Evolutionary conservation across 768 basidiomycete genomes (phyloP).

Genomic region (Hygrocybe coccinea): DNA sequence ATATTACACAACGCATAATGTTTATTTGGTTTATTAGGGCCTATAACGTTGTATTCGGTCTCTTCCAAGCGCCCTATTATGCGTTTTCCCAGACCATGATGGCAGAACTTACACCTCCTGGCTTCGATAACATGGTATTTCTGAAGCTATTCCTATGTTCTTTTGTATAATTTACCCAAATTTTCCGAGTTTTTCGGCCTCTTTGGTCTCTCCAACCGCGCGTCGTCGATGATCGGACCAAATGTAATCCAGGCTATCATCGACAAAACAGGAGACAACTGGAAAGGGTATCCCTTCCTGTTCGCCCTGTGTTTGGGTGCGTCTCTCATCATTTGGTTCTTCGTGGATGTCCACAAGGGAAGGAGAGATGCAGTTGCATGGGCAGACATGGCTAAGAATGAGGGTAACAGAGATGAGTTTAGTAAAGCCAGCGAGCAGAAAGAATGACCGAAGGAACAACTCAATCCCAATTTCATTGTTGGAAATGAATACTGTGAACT

Average conservation of each 20-base stretch:
- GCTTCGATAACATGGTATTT: slow-evolving; percentile 71
- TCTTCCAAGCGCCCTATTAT: slow-evolving; percentile 86
- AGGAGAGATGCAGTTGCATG: slow-evolving; percentile 56
- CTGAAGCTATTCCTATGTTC: neutral
- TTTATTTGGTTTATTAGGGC: too few species aligned
- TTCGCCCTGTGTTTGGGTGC: slow-evolving; percentile 66
- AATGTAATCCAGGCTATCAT: slow-evolving; percentile 85
- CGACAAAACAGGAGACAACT: slow-evolving; percentile 63
- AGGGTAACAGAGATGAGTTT: neutral
- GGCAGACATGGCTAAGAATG: slow-evolving; percentile 31
- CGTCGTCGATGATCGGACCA: slow-evolving; percentile 83
- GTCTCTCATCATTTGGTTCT: slow-evolving; percentile 76
- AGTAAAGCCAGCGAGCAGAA: neutral
- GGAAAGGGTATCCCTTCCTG: slow-evolving; percentile 82
- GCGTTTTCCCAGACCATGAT: slow-evolving; percentile 85
- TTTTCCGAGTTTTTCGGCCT: slow-evolving; percentile 77
- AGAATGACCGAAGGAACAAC: neutral
- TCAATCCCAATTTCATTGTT: neutral
- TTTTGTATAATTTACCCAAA: neutral
- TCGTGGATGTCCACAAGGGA: slow-evolving; percentile 59
- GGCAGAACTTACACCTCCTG: slow-evolving; percentile 83
- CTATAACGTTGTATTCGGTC: slow-evolving; percentile 73
- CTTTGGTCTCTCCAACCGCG: slow-evolving; percentile 78
- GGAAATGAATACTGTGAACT: neutral
- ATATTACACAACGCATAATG: neutral